phyloP scores from a whole-genome alignment of 768 basidiomycete species.

The Daedaleopsis sinensis region DNA sequence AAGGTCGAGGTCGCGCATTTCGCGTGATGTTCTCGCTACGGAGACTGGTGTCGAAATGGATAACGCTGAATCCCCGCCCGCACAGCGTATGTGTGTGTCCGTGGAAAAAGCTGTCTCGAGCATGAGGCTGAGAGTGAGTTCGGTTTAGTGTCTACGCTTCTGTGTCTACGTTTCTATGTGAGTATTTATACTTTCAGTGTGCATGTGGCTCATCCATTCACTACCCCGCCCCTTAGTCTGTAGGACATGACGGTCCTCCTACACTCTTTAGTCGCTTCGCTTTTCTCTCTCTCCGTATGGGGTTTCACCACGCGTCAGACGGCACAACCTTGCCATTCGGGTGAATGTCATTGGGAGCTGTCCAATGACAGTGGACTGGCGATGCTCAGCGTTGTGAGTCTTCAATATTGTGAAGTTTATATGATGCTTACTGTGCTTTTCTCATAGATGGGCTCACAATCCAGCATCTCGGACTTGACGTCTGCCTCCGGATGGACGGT shows the following conservation, averaged over 20 bases:
- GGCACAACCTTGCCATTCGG: conserved; percentile 14
- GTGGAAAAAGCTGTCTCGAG: background rate
- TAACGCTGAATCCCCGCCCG: too few relatives aligned
- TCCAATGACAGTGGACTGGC: background rate
- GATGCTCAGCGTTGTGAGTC: conserved; percentile 14
- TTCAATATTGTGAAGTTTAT: background rate
- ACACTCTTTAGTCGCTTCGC: conserved; percentile 9
- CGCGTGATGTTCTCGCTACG: too few relatives aligned
- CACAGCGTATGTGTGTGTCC: too few relatives aligned
- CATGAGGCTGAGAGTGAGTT: too few relatives aligned
- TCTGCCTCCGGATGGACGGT: conserved; percentile 55
- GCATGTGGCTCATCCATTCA: too few relatives aligned
- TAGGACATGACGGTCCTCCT: conserved; percentile 4
- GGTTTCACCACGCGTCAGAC: conserved; percentile 9
- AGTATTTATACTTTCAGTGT: too few relatives aligned
- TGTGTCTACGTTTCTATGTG: background rate
- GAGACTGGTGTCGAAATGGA: too few relatives aligned
- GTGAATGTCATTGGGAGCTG: conserved; percentile 12
- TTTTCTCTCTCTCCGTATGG: conserved; percentile 7
- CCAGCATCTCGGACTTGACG: conserved; percentile 42
- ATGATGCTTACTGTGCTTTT: background rate
- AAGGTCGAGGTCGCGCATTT: too few relatives aligned
- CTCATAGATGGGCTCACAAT: conserved; percentile 16
- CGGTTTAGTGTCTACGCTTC: background rate
- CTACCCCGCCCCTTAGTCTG: too few relatives aligned